These are phyloP conservation scores for Bolboschoenus planiculmis DNA, from an alignment of 176 grass and related monocot species.

Conservation along the genomic window DNA sequence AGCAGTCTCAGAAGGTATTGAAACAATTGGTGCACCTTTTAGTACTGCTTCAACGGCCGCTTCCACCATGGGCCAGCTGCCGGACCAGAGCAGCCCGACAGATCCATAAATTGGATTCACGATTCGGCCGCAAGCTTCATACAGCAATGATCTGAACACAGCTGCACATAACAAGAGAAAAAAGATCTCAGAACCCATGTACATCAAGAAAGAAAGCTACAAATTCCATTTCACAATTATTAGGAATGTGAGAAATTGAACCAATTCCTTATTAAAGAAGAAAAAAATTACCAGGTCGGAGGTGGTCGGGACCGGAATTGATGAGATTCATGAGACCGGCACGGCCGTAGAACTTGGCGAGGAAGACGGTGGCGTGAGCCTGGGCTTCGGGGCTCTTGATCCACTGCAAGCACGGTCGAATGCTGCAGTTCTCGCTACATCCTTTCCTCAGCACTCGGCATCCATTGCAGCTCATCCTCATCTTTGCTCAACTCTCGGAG, in stretches of 20 bases:
- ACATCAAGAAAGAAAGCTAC: not conserved
- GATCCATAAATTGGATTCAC: constrained; percentile 58
- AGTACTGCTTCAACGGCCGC: constrained; percentile 44
- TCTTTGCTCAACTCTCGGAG: not conserved
- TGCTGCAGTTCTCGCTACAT: constrained; percentile 46
- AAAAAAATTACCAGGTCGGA: constrained; percentile 27
- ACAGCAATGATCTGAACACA: constrained; percentile 51
- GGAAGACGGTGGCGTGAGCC: constrained; percentile 59
- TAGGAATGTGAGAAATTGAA: not conserved
- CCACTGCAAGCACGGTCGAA: constrained; percentile 54
- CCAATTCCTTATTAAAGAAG: not conserved
- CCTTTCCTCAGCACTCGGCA: constrained; percentile 55
- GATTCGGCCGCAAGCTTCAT: constrained; percentile 56
- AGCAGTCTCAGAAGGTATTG: constrained; percentile 14
- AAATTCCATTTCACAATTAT: not conserved
- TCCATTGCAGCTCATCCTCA: constrained; percentile 68
- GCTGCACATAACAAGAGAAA: constrained; percentile 17
- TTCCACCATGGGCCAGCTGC: constrained; percentile 51
- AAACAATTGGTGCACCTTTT: constrained; percentile 34
- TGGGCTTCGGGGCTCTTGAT: constrained; percentile 43
- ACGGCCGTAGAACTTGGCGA: constrained; percentile 70
- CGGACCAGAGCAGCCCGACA: constrained; percentile 48
- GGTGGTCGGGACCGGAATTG: constrained; percentile 33
- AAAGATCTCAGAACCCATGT: not conserved
- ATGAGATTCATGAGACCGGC: constrained; percentile 61